Evolutionary conservation across 164 flowering plant species (phyloP).

Genomic region (Berberis thunbergii): DNA sequence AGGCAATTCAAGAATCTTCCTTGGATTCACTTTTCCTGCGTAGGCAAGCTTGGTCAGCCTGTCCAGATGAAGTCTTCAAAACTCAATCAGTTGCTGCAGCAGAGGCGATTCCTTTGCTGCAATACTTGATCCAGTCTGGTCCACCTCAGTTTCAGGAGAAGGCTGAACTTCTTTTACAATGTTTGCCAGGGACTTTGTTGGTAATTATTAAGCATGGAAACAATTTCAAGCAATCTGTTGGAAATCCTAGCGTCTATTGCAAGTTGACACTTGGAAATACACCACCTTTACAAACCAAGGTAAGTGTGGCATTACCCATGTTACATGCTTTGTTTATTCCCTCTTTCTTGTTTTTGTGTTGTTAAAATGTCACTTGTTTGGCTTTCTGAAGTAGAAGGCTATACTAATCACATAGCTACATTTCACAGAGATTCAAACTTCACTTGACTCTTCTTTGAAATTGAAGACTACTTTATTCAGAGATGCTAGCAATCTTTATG

Average conservation of each 20-base stretch:
- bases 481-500: too few relatives aligned
- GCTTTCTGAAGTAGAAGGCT: too few relatives aligned
- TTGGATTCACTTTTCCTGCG: slow-evolving; percentile 81
- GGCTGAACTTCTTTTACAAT: slow-evolving; percentile 87
- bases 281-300: slow-evolving; percentile 55
- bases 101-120: slow-evolving; percentile 88
- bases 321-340: too few relatives aligned
- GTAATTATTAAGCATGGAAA: slow-evolving; percentile 93
- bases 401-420: too few relatives aligned
- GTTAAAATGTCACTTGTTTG: too few relatives aligned
- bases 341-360: too few relatives aligned
- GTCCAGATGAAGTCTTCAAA: slow-evolving; percentile 89
- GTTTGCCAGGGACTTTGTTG: slow-evolving; percentile 87
- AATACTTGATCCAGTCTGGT: slow-evolving; percentile 86
- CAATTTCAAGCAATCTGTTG: slow-evolving; percentile 92
- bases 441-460: too few relatives aligned
- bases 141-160: slow-evolving; percentile 99
- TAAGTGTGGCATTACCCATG: too few relatives aligned
- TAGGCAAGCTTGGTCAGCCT: slow-evolving; percentile 97
- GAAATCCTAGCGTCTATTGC: slow-evolving; percentile 89
- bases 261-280: slow-evolving; percentile 86
- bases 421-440: too few relatives aligned
- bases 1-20: slow-evolving; percentile 93
- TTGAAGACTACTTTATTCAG: too few relatives aligned
- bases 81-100: slow-evolving; percentile 96